Evolutionary conservation across 2,329 filamentous ascomycete genomes (phyloP).

Genomic region (Colletotrichum tabaci): DNA sequence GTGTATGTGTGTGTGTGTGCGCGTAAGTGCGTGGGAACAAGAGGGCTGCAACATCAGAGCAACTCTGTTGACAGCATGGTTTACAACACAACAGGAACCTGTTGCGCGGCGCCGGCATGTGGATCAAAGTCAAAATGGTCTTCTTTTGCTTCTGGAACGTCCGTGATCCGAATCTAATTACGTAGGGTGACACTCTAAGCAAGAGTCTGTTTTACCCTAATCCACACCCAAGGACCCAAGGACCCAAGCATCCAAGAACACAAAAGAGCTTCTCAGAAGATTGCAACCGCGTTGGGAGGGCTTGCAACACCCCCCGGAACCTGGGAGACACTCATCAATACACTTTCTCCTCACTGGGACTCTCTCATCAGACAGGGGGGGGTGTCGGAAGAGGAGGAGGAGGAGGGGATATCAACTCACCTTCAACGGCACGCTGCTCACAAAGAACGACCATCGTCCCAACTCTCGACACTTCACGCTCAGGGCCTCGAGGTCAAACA

Average conservation of each 20-base stretch:
- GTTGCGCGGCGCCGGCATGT: too few species aligned
- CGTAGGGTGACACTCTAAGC: too few species aligned
- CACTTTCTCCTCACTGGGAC: not conserved
- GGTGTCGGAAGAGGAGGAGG: too few species aligned
- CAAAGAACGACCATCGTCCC: conserved; percentile 57
- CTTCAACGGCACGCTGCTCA: conserved; percentile 56
- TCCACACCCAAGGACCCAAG: too few species aligned
- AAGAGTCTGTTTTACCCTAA: too few species aligned
- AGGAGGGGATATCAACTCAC: conserved; percentile 24
- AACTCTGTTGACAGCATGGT: not conserved
- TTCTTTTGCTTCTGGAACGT: not conserved
- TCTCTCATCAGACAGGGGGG: too few species aligned
- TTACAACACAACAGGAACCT: too few species aligned
- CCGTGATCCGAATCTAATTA: too few species aligned
- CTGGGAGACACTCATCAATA: conserved; percentile 40
- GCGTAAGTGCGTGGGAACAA: not conserved
- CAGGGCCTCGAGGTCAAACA: conserved; percentile 62
- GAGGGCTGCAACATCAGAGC: not conserved
- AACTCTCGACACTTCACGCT: conserved; percentile 51
- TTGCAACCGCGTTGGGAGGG: conserved; percentile 56
- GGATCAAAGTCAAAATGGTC: not conserved
- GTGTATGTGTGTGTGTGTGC: too few species aligned
- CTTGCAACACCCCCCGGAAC: conserved; percentile 56
- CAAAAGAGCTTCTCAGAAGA: conserved; percentile 46
- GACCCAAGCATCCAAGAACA: too few species aligned